These are phyloP conservation scores for Blastocladiella emersonii DNA, from an alignment of 371 early-diverging fungal species.

Conservation along the genomic window DNA sequence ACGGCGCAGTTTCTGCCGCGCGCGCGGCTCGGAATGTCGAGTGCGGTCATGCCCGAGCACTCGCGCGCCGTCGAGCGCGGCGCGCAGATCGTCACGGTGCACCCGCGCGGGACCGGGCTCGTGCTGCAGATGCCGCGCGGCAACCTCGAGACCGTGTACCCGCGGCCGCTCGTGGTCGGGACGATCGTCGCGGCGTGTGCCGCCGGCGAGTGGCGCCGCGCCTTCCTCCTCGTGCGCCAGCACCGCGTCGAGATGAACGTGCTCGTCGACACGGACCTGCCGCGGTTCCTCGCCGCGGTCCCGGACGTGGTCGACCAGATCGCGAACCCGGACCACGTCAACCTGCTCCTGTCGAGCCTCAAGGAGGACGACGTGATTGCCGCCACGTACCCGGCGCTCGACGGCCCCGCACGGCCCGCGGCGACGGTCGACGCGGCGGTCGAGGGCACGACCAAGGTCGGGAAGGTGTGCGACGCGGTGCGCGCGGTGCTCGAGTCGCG, in stretches of 20 bases:
- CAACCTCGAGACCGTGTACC: conserved; percentile 89
- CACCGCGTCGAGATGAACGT: conserved; percentile 89
- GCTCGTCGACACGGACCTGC: conserved; percentile 60
- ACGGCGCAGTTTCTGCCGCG: conserved; percentile 56
- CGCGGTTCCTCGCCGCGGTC: conserved; percentile 49
- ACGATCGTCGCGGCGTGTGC: conserved; percentile 56
- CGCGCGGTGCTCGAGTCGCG: conserved; percentile 46
- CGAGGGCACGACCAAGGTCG: conserved; percentile 46
- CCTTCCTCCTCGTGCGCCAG: conserved; percentile 70
- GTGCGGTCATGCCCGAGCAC: background rate
- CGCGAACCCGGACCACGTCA: conserved; percentile 68
- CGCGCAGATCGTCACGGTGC: conserved; percentile 61
- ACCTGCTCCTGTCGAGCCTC: conserved; percentile 51
- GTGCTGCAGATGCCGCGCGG: conserved; percentile 94
- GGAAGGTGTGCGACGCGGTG: conserved; percentile 58
- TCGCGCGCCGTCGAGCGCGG: conserved; percentile 60
- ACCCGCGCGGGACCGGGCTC: conserved; percentile 51
- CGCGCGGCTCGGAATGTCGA: background rate
- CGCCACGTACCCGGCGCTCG: conserved; percentile 41
- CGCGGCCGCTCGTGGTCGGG: conserved; percentile 78
- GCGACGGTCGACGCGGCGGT: conserved; percentile 7
- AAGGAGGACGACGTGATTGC: conserved; percentile 50
- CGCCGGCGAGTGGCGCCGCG: conserved; percentile 54
- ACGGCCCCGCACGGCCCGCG: background rate
- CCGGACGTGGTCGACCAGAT: conserved; percentile 59